Evolutionary conservation across 2,329 filamentous ascomycete species (phyloP).

Genomic region (Purpureocillium takamizusanense): DNA sequence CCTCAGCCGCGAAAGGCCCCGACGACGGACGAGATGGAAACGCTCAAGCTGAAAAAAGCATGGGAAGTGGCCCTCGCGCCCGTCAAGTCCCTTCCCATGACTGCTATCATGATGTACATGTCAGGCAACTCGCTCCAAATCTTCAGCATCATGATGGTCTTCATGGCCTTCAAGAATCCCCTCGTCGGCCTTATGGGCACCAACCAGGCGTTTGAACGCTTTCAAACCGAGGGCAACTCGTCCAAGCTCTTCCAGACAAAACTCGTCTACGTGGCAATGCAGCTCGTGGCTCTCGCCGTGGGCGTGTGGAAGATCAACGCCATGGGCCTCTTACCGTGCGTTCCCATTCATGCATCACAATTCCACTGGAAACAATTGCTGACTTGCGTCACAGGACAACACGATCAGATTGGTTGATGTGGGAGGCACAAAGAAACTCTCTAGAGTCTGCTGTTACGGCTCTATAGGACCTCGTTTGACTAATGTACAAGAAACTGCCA

Average conservation of each 20-base stretch:
- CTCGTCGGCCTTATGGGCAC: slow-evolving; percentile 75
- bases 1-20: slow-evolving; percentile 53
- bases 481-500: background rate
- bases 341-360: slow-evolving; percentile 13
- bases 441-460: slow-evolving; percentile 58
- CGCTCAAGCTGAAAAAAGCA: slow-evolving; percentile 93
- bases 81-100: slow-evolving; percentile 94
- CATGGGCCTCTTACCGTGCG: slow-evolving; percentile 90
- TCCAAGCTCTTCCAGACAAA: slow-evolving; percentile 74
- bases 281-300: slow-evolving; percentile 71
- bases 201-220: slow-evolving; percentile 81
- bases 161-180: slow-evolving; percentile 97
- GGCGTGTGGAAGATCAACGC: slow-evolving; percentile 95
- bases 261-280: slow-evolving; percentile 78
- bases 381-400: slow-evolving; percentile 57
- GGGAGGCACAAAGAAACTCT: slow-evolving; percentile 70
- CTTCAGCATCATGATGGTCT: slow-evolving; percentile 99
- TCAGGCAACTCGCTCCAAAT: slow-evolving; percentile 96
- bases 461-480: background rate
- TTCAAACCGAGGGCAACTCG: slow-evolving; percentile 74
- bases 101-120: slow-evolving; percentile 99
- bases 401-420: slow-evolving; percentile 93
- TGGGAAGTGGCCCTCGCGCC: slow-evolving; percentile 95
- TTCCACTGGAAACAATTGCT: background rate
- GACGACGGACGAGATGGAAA: slow-evolving; percentile 81